phyloP scores from a whole-genome alignment of 805 yeast species.

The Novakomyces olei region DNA sequence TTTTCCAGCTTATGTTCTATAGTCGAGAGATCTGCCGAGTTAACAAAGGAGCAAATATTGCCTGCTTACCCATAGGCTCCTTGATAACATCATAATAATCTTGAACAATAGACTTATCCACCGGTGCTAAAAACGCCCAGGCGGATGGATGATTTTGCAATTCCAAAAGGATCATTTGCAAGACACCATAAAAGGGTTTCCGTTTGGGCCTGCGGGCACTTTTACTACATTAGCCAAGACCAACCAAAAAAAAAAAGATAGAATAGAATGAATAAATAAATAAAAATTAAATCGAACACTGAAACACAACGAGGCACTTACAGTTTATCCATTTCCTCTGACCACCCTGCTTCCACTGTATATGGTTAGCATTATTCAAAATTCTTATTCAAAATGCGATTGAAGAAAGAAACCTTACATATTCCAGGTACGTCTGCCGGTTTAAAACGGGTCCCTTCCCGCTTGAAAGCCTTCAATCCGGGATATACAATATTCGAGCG shows the following conservation, averaged over 20 bases:
- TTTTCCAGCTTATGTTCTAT: slow-evolving; percentile 87
- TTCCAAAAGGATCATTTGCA: slow-evolving; percentile 74
- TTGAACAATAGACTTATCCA: slow-evolving; percentile 60
- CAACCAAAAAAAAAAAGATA: too few relatives aligned
- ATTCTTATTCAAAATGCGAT: not conserved
- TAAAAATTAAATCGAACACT: too few relatives aligned
- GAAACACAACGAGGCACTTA: too few relatives aligned
- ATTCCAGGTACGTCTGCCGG: slow-evolving; percentile 79
- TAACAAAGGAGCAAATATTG: not conserved
- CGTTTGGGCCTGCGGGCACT: slow-evolving; percentile 86
- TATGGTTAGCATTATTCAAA: not conserved
- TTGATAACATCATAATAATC: slow-evolving; percentile 91
- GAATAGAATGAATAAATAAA: too few relatives aligned
- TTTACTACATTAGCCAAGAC: too few relatives aligned
- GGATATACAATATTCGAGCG: slow-evolving; percentile 61
- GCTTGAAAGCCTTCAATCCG: slow-evolving; percentile 54
- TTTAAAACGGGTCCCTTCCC: slow-evolving; percentile 25
- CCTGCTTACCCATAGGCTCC: slow-evolving; percentile 63
- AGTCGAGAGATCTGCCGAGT: slow-evolving; percentile 43
- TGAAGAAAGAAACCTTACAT: not conserved
- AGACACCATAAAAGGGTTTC: slow-evolving; percentile 81
- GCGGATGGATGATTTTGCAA: slow-evolving; percentile 87
- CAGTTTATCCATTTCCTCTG: slow-evolving; percentile 93
- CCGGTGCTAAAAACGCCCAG: slow-evolving; percentile 94
- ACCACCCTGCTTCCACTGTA: slow-evolving; percentile 94